Percentiles rank a stretch among this genome's conserved stretches.
phyloP scores from a whole-genome alignment of 257 asterid genomes.

The Nicotiana tabacum region DNA sequence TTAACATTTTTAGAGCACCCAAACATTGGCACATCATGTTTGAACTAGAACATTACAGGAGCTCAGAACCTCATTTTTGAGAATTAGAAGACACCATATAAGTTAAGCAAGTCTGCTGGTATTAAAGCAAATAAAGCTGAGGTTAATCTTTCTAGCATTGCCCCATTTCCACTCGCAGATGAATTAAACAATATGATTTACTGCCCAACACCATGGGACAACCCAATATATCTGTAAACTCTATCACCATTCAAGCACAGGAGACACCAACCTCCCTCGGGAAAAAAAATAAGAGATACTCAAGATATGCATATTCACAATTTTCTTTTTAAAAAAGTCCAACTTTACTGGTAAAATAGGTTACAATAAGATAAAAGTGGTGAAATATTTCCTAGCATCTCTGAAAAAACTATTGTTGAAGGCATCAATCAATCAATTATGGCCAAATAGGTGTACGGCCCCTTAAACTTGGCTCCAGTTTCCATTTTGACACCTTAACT shows the following conservation, averaged over 20 bases:
- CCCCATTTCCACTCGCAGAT: neutral
- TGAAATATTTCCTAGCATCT: neutral
- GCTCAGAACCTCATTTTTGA: neutral
- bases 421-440: neutral
- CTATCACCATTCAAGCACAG: neutral
- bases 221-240: neutral
- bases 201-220: neutral
- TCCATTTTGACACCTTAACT: too few species aligned
- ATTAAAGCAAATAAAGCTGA: neutral
- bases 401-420: neutral
- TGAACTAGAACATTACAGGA: neutral
- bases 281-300: neutral
- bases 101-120: neutral
- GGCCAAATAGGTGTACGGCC: neutral
- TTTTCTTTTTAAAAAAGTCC: neutral
- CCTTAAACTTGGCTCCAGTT: too few species aligned
- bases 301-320: neutral
- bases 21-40: neutral
- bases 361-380: neutral
- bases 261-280: neutral
- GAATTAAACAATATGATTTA: neutral
- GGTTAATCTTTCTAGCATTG: neutral
- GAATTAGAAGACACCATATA: constrained; percentile 1
- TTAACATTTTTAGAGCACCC: neutral
- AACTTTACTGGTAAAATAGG: neutral